Conservation (phyloP, 345 rosid species). For the Populus simonii region DNA sequence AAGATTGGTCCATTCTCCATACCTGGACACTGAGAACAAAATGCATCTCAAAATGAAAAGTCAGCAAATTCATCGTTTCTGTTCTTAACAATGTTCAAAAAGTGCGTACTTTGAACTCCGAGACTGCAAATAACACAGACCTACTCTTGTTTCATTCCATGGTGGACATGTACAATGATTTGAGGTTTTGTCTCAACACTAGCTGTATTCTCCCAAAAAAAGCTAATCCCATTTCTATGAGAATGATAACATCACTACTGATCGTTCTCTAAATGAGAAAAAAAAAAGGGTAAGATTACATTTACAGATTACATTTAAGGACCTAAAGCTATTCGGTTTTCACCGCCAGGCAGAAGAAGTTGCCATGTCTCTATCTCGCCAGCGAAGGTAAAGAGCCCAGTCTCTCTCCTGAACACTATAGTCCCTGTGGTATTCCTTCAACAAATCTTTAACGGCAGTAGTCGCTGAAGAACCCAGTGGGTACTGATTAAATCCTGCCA, state of each 20-base stretch:
- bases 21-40: background rate
- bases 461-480: constrained; percentile 39
- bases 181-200: background rate
- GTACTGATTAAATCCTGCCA: constrained; percentile 64
- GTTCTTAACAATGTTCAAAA: background rate
- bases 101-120: background rate
- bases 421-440: constrained; percentile 46
- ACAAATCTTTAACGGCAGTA: constrained; percentile 37
- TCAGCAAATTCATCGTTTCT: background rate
- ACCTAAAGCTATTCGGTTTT: constrained; percentile 5
- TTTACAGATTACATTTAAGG: constrained; percentile 16
- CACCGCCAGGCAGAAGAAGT: constrained; percentile 74
- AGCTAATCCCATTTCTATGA: background rate
- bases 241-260: background rate
- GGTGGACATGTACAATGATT: constrained; percentile 4
- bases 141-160: background rate
- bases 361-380: constrained; percentile 69
- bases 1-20: background rate
- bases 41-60: background rate
- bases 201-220: background rate
- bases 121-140: background rate
- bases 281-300: constrained; percentile 7
- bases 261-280: background rate
- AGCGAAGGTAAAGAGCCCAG: constrained; percentile 59
- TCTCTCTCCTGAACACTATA: constrained; percentile 49